Conservation (phyloP, 148 eudicot genomes). For the Chenopodium album region DNA sequence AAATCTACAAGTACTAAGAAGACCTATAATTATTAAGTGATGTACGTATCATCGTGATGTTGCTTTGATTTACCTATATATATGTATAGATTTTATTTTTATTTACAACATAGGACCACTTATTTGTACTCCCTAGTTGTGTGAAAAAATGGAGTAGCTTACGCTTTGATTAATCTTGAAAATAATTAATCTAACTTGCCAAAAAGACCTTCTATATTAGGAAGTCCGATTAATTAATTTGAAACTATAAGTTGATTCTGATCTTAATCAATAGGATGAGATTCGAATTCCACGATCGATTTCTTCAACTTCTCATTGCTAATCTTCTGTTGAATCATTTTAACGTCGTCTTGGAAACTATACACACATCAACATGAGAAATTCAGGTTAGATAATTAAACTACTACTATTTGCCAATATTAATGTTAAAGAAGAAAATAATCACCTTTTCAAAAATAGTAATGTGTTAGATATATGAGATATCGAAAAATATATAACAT, state of each 20-base stretch:
- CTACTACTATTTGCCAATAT: too few relatives aligned
- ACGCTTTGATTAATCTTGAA: background rate
- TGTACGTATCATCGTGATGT: too few relatives aligned
- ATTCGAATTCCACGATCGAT: slow-evolving; percentile 47
- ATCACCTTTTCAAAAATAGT: too few relatives aligned
- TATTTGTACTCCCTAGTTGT: slow-evolving; percentile 5
- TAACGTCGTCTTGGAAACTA: slow-evolving; percentile 44
- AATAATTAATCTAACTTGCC: background rate
- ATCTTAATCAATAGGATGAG: slow-evolving; percentile 23
- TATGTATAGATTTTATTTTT: background rate
- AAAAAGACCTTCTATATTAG: background rate
- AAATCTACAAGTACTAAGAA: background rate
- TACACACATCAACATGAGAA: background rate
- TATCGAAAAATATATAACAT: too few relatives aligned
- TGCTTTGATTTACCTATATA: background rate
- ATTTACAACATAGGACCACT: slow-evolving; percentile 11
- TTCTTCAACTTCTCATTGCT: slow-evolving; percentile 64
- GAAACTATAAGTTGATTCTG: slow-evolving; percentile 10
- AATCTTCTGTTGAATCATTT: slow-evolving; percentile 48
- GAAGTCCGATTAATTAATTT: background rate
- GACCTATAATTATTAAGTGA: background rate
- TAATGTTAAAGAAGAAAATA: too few relatives aligned
- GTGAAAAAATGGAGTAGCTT: slow-evolving; percentile 8
- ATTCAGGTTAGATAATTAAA: too few relatives aligned
- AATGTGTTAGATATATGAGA: too few relatives aligned